A percentile compares a stretch with the other conserved stretches of the same genome.
phyloP scores from a whole-genome alignment of 2,329 filamentous ascomycete genomes.

The Anthostomella pinea region DNA sequence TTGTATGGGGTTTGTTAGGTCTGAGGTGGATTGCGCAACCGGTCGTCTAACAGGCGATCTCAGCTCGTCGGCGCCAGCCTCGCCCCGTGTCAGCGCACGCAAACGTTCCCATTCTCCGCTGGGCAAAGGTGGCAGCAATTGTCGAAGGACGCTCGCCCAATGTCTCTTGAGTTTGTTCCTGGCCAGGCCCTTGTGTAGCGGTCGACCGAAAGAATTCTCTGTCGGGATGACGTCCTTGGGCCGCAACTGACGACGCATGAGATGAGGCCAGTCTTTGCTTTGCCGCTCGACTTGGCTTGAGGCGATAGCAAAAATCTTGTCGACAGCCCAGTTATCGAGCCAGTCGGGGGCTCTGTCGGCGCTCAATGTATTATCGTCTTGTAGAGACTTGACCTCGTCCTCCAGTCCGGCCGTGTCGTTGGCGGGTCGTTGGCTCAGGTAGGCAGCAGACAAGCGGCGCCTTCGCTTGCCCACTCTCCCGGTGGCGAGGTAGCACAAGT shows the following conservation, averaged over 20 bases:
- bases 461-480: conserved; percentile 52
- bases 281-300: conserved; percentile 40
- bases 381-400: conserved; percentile 3
- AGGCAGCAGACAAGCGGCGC: conserved; percentile 41
- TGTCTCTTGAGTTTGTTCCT: conserved; percentile 44
- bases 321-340: conserved; percentile 48
- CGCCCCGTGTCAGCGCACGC: conserved; percentile 43
- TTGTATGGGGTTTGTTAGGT: background rate
- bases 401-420: conserved; percentile 41
- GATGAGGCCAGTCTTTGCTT: conserved; percentile 21
- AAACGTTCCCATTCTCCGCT: conserved; percentile 55
- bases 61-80: conserved; percentile 36
- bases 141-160: conserved; percentile 45
- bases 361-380: background rate
- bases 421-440: conserved; percentile 39
- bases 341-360: conserved; percentile 32
- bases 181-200: conserved; percentile 36
- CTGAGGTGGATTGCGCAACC: conserved; percentile 20
- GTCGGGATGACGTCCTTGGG: conserved; percentile 38
- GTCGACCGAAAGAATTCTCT: conserved; percentile 49
- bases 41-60: conserved; percentile 36
- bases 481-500: conserved; percentile 48
- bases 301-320: conserved; percentile 42
- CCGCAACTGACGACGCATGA: conserved; percentile 31
- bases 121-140: conserved; percentile 53